Conservation (phyloP, 225 moss, liverwort and hornwort genomes). For the Marchantia paleacea region DNA sequence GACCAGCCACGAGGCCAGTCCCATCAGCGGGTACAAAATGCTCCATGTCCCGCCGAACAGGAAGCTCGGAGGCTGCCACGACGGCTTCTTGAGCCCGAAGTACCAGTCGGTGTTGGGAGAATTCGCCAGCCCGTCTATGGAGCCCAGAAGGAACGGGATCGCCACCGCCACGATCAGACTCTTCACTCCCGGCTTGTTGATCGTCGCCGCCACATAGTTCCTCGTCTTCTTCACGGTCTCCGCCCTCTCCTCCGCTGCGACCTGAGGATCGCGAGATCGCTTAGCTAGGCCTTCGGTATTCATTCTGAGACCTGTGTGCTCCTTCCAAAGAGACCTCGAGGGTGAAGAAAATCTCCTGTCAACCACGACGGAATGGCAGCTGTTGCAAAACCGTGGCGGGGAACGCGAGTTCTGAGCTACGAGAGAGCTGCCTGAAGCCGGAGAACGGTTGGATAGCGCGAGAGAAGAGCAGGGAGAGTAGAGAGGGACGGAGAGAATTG, state of each 20-base stretch:
- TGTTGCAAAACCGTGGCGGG: background rate
- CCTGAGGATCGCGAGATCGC: slow-evolving; percentile 38
- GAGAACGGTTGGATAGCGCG: background rate
- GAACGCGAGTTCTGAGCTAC: background rate
- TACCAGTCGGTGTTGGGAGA: slow-evolving; percentile 36
- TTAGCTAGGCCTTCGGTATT: slow-evolving; percentile 29
- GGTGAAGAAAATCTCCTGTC: background rate
- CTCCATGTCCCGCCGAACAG: slow-evolving; percentile 44
- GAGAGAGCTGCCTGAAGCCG: background rate
- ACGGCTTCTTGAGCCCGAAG: slow-evolving; percentile 38
- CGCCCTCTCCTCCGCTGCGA: background rate
- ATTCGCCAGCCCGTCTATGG: slow-evolving; percentile 27
- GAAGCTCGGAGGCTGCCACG: slow-evolving; percentile 45
- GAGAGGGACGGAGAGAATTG: background rate
- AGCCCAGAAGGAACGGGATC: slow-evolving; percentile 36
- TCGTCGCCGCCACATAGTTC: slow-evolving; percentile 24
- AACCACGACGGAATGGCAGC: background rate
- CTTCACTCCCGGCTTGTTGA: slow-evolving; percentile 40
- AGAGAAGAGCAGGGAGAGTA: background rate
- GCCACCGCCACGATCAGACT: slow-evolving; percentile 32
- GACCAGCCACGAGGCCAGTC: slow-evolving; percentile 44
- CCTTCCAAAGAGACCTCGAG: background rate
- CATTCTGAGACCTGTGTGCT: slow-evolving; percentile 33
- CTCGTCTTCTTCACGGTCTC: slow-evolving; percentile 13
- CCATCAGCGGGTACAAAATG: slow-evolving; percentile 45